phyloP scores from a whole-genome alignment of 768 basidiomycete genomes.

The Nevesoporus exiguus region DNA sequence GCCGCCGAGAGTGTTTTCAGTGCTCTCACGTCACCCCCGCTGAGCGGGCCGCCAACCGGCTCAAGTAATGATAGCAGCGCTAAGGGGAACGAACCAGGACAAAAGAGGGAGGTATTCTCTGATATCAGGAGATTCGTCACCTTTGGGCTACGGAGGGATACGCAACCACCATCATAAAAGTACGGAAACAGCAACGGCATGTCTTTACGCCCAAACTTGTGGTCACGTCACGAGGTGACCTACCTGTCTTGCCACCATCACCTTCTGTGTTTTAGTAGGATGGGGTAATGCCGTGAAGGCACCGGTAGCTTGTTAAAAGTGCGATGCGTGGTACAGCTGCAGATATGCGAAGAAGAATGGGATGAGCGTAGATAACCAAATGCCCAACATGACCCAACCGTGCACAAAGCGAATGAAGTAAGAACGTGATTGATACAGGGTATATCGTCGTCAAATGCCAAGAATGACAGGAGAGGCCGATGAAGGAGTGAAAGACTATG shows the following conservation, averaged over 20 bases:
- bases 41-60: constrained; percentile 61
- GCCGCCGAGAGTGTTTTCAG: constrained; percentile 56
- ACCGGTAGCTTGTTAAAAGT: constrained; percentile 5
- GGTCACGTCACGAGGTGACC: background rate
- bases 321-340: constrained; percentile 16
- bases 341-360: constrained; percentile 5
- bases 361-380: constrained; percentile 1
- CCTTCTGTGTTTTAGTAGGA: background rate
- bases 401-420: background rate
- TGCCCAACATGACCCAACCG: constrained; percentile 1
- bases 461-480: constrained; percentile 1
- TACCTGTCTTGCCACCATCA: constrained; percentile 13
- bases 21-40: constrained; percentile 55
- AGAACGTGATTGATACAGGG: constrained; percentile 5
- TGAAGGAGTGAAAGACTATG: constrained; percentile 9
- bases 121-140: constrained; percentile 87
- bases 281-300: constrained; percentile 1
- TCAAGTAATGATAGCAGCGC: constrained; percentile 44
- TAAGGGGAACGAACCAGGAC: constrained; percentile 40
- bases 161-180: constrained; percentile 31
- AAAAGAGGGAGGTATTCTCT: constrained; percentile 79
- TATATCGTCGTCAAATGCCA: constrained; percentile 13
- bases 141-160: constrained; percentile 80
- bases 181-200: background rate
- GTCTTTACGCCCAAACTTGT: background rate